Conservation (phyloP, 441 rosid species). For the Arabidopsis hybrid region DNA sequence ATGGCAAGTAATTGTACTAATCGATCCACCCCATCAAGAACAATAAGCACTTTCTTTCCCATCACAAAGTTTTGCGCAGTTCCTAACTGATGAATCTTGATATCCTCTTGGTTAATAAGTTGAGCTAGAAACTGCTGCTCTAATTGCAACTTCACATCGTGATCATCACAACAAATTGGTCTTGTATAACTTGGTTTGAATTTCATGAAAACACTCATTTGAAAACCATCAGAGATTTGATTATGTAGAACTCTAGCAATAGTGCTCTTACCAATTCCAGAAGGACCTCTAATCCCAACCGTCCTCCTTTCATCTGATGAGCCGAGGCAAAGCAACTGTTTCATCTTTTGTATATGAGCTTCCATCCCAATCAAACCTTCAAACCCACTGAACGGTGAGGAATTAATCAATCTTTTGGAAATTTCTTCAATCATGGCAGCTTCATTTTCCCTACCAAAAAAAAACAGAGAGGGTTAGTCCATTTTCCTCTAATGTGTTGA, state of each 20-base stretch:
- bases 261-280: not conserved
- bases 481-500: not conserved
- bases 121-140: not conserved
- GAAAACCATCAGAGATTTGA: not conserved
- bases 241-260: conserved; percentile 5
- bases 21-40: not conserved
- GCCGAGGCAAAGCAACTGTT: not conserved
- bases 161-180: not conserved
- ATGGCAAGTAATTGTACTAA: conserved; percentile 5
- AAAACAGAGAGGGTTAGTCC: not conserved
- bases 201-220: not conserved
- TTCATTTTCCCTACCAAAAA: not conserved
- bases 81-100: not conserved
- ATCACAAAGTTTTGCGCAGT: not conserved
- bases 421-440: not conserved
- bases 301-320: not conserved
- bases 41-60: not conserved
- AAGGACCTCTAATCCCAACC: not conserved
- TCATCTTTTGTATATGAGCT: not conserved
- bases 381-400: not conserved
- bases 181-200: not conserved
- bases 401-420: not conserved
- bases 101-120: not conserved
- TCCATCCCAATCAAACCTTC: not conserved
- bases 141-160: not conserved